A percentile compares a stretch with the other conserved stretches of the same genome.
phyloP scores from a whole-genome alignment of 768 basidiomycete genomes.

The Hypsizygus marmoreus region DNA sequence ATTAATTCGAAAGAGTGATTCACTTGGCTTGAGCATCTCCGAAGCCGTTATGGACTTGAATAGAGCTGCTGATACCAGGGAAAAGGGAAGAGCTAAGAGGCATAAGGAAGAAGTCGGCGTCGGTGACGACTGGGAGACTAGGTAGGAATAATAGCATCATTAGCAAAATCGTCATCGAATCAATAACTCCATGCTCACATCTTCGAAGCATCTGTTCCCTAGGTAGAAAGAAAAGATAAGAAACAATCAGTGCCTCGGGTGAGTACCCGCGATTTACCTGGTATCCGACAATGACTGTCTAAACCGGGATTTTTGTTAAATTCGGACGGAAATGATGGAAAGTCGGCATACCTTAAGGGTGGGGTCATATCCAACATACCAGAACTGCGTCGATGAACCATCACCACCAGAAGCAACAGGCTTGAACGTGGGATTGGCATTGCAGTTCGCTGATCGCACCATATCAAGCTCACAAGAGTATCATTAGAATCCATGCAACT shows the following conservation, averaged over 20 bases:
- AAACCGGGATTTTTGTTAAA: neutral
- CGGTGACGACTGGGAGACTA: slow-evolving; percentile 16
- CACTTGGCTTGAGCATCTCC: slow-evolving; percentile 6
- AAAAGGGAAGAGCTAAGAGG: slow-evolving; percentile 18
- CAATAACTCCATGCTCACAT: slow-evolving; percentile 17
- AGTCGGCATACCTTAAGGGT: slow-evolving; percentile 20
- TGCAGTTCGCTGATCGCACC: no score
- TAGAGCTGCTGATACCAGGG: slow-evolving; percentile 18
- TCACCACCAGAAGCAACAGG: slow-evolving; percentile 52
- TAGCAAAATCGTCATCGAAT: neutral
- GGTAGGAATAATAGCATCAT: neutral
- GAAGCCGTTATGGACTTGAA: slow-evolving; percentile 24
- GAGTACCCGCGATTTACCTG: slow-evolving; percentile 1
- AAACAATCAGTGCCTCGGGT: neutral
- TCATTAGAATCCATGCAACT: no score
- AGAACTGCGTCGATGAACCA: slow-evolving; percentile 40
- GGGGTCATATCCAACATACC: slow-evolving; percentile 45
- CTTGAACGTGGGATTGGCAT: slow-evolving; percentile 44
- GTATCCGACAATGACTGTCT: slow-evolving; percentile 7
- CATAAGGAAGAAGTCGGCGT: slow-evolving; percentile 18
- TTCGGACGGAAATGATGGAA: neutral
- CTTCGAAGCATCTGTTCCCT: slow-evolving; percentile 25
- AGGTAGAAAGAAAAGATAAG: slow-evolving; percentile 5
- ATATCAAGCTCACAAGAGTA: no score
- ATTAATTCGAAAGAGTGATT: neutral